Evolutionary conservation across 495 filamentous ascomycete species (phyloP), one percentile per base, ranked within the genome.

Genomic region (Neurospora terricola): DNA sequence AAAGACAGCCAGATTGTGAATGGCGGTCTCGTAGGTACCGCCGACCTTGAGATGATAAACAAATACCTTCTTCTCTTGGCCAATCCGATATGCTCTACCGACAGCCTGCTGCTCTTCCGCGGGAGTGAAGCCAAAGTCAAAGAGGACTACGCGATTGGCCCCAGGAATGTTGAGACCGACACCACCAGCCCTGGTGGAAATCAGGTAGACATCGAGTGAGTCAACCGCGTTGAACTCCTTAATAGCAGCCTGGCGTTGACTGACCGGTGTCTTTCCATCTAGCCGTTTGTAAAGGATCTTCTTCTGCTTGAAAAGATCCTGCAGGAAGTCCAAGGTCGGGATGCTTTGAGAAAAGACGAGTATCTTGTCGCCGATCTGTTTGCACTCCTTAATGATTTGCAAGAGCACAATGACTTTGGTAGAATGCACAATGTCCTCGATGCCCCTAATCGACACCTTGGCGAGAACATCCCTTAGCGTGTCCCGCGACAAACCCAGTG

Each of bases 121-220:
- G 0, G 95, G 95, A 70, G 93, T 95, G 80, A 90, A 97, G 69
- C 84, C 84, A 78, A 91, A 93, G 77, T 98, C 95, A 42, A 97
- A 91, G 23, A 98, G 91, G 30, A 98, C 85, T 11, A 97, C 92
- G 8, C 95, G 88, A 79, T 97, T 98, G 0, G 95, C 95, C 5
- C 92, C 91, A 43, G 83, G 84, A 38, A 98, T 89, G 75, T 98
- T 98, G 72, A 98, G 81, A 0, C 94, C 94, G 0, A 93, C 78
- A 1, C 93, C 94, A 18, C 94, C 94, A 23, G 94, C 92, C 71
- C 79, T 87, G 2, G 94, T 97, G 0, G 94, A 97, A 37, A 97
- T 92, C 4, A 97, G 84, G 75, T 92, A 93, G 2, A 97, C 81
- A 42, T 84, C 81, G 4, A 76, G 59, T 2, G 71, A 40, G 0